These are phyloP conservation scores for Mycena albidolilacea DNA, from an alignment of 768 basidiomycete species.

Conservation along the genomic window DNA sequence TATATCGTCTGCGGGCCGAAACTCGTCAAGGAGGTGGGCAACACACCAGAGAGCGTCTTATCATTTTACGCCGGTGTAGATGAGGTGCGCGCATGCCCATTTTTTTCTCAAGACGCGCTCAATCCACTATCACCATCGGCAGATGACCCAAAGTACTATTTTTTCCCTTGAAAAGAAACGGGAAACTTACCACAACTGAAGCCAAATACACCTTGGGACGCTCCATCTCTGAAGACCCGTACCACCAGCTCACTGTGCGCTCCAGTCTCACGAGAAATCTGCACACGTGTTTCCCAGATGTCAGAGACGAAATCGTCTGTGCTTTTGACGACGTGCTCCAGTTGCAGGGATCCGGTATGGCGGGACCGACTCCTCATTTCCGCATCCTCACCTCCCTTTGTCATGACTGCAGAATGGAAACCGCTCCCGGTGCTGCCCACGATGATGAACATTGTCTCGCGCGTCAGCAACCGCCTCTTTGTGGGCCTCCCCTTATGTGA, in stretches of 20 bases:
- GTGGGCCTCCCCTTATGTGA: slow-evolving; percentile 47
- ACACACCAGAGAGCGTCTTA: slow-evolving; percentile 54
- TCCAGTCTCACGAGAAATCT: slow-evolving; percentile 43
- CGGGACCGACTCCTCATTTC: too few relatives aligned
- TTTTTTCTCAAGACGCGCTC: neutral
- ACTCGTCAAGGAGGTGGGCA: slow-evolving; percentile 58
- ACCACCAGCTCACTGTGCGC: slow-evolving; percentile 29
- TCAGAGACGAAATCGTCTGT: slow-evolving; percentile 53
- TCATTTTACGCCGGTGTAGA: slow-evolving; percentile 51
- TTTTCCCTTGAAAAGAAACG: neutral
- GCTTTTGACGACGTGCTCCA: slow-evolving; percentile 26
- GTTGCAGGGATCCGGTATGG: neutral
- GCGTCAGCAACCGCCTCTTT: slow-evolving; percentile 47
- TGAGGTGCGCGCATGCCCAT: slow-evolving; percentile 46
- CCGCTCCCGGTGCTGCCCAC: slow-evolving; percentile 28
- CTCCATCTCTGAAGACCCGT: slow-evolving; percentile 10
- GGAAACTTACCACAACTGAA: neutral
- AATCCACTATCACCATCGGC: neutral
- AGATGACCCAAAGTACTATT: slow-evolving; percentile 14
- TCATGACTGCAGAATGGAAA: slow-evolving; percentile 39
- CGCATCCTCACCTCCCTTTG: neutral
- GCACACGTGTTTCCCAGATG: slow-evolving; percentile 44
- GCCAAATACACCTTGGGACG: neutral
- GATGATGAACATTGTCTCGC: slow-evolving; percentile 40
- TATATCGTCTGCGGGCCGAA: slow-evolving; percentile 52